phyloP scores from a whole-genome alignment of 1,284 basidiomycete species.

The Thecaphora frezii region DNA sequence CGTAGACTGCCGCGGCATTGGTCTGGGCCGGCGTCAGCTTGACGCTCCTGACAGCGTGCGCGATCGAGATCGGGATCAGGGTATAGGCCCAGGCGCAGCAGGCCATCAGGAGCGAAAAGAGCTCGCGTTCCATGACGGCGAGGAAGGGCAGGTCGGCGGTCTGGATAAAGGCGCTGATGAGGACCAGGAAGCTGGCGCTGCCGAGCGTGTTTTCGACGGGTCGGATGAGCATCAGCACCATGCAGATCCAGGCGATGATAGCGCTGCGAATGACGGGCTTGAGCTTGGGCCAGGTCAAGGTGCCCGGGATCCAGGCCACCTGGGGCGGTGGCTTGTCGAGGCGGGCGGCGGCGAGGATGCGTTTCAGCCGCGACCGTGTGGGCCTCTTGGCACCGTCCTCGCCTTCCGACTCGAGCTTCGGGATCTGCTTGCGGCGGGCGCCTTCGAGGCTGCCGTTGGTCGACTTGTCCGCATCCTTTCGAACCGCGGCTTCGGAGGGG shows the following conservation, averaged over 20 bases:
- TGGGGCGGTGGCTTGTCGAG: slow-evolving; percentile 24
- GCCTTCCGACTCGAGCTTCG: too few relatives aligned
- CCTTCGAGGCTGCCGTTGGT: too few relatives aligned
- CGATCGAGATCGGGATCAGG: slow-evolving; percentile 70
- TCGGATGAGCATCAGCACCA: slow-evolving; percentile 69
- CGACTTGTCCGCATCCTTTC: too few relatives aligned
- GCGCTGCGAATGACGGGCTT: slow-evolving; percentile 71
- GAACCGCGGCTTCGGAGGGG: too few relatives aligned
- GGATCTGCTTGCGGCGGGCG: too few relatives aligned
- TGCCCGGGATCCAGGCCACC: slow-evolving; percentile 32
- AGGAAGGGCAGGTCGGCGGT: slow-evolving; percentile 72
- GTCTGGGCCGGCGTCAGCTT: slow-evolving; percentile 65
- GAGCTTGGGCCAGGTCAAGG: slow-evolving; percentile 43
- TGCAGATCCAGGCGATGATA: slow-evolving; percentile 68
- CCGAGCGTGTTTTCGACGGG: slow-evolving; percentile 65
- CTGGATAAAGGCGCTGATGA: slow-evolving; percentile 70
- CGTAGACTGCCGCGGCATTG: too few relatives aligned
- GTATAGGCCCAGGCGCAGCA: slow-evolving; percentile 70
- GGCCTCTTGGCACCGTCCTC: too few relatives aligned
- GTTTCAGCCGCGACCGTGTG: too few relatives aligned
- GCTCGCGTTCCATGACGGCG: slow-evolving; percentile 70
- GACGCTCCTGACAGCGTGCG: slow-evolving; percentile 66
- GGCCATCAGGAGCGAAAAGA: slow-evolving; percentile 66
- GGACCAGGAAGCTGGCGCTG: slow-evolving; percentile 70
- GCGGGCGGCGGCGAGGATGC: too few relatives aligned